Evolutionary conservation across 2,329 filamentous ascomycete genomes (phyloP).

Genomic region (Neoarthrinium moseri): DNA sequence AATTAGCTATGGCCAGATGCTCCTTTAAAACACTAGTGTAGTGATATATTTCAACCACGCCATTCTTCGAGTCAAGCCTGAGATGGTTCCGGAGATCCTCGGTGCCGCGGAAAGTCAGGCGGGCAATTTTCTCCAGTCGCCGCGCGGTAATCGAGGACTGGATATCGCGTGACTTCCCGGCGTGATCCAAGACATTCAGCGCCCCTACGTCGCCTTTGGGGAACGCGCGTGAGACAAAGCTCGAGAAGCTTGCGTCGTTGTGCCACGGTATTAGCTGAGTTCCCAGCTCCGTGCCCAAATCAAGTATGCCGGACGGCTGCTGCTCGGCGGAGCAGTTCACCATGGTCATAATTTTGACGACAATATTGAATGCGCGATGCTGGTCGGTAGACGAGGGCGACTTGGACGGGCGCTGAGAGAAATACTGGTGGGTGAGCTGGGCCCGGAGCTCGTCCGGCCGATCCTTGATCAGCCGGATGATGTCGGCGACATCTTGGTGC

Average conservation of each 20-base stretch:
- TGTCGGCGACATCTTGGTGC: constrained; percentile 5
- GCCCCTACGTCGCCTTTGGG: constrained; percentile 1
- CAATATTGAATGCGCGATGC: constrained; percentile 9
- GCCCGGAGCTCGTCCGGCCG: background rate
- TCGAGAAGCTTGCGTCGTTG: constrained; percentile 14
- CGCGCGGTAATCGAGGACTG: constrained; percentile 19
- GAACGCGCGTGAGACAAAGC: background rate
- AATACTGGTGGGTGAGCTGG: background rate
- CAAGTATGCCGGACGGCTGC: background rate
- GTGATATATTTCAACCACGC: constrained; percentile 26
- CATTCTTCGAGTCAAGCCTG: constrained; percentile 22
- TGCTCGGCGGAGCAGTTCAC: background rate
- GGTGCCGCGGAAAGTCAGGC: constrained; percentile 21
- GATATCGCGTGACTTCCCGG: constrained; percentile 15
- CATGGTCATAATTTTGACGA: background rate
- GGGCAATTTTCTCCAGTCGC: constrained; percentile 22
- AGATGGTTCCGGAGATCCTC: constrained; percentile 28
- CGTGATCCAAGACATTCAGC: constrained; percentile 12
- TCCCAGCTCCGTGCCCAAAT: background rate
- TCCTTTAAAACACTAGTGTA: constrained; percentile 29
- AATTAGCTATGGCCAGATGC: constrained; percentile 14
- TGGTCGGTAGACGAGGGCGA: constrained; percentile 1
- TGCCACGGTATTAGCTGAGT: background rate
- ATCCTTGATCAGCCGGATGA: background rate
- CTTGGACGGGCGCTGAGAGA: background rate